phyloP scores from a whole-genome alignment of 176 grass and related monocot species.

The Oryza meridionalis region DNA sequence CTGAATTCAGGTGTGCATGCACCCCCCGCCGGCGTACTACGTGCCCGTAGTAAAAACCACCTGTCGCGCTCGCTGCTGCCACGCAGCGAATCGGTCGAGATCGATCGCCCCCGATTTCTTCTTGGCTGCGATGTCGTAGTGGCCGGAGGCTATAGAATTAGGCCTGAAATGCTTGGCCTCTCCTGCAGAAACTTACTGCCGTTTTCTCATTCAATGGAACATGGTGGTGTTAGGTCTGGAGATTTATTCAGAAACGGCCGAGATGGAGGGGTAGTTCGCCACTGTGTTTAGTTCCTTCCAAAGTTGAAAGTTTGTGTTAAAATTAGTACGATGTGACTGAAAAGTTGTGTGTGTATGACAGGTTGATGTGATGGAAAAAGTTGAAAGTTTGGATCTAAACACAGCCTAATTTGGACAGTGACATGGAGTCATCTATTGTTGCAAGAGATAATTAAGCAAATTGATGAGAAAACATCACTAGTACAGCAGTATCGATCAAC shows the following conservation, averaged over 20 bases:
- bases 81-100: background rate
- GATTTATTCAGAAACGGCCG: background rate
- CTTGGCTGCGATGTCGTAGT: constrained; percentile 14
- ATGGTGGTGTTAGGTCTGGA: background rate
- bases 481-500: too few species aligned
- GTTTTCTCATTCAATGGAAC: background rate
- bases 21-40: background rate
- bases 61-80: too few species aligned
- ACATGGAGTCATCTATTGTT: background rate
- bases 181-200: background rate
- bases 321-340: too few species aligned
- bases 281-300: too few species aligned
- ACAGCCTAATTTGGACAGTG: too few species aligned
- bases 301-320: too few species aligned
- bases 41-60: background rate
- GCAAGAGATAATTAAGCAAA: too few species aligned
- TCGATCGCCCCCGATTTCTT: background rate
- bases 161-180: background rate
- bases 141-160: too few species aligned
- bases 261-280: background rate
- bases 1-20: background rate
- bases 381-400: too few species aligned
- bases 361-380: too few species aligned
- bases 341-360: too few species aligned
- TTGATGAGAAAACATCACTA: too few species aligned